These are phyloP conservation scores for Thuidium tamariscinum DNA, from an alignment of 225 moss, liverwort and hornwort species.

Conservation along the genomic window DNA sequence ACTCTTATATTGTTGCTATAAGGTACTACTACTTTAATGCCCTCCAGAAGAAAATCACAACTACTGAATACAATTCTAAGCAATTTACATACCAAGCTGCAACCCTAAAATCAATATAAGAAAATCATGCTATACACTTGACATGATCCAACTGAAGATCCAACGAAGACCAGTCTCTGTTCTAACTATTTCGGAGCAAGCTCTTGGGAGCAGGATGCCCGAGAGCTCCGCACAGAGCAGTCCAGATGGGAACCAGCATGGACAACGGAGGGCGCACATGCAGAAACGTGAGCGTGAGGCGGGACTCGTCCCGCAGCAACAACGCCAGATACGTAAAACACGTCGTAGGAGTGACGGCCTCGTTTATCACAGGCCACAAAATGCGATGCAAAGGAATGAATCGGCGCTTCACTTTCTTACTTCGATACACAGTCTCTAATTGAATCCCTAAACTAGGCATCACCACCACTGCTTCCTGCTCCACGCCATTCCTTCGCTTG, in stretches of 20 bases:
- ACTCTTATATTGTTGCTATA: neutral
- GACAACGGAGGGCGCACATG: conserved; percentile 62
- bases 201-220: conserved; percentile 18
- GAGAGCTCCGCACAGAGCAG: conserved; percentile 48
- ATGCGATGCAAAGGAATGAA: conserved; percentile 72
- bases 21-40: neutral
- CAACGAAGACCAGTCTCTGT: neutral
- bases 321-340: conserved; percentile 81
- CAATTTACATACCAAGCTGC: neutral
- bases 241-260: conserved; percentile 75
- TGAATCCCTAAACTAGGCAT: conserved; percentile 85
- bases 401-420: conserved; percentile 50
- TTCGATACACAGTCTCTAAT: conserved; percentile 67
- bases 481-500: conserved; percentile 33
- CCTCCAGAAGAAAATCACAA: neutral
- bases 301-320: conserved; percentile 57
- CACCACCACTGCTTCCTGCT: conserved; percentile 74
- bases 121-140: neutral
- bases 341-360: conserved; percentile 70
- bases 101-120: neutral
- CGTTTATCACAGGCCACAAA: conserved; percentile 75
- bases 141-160: neutral
- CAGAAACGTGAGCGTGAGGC: conserved; percentile 54
- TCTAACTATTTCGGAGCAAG: conserved; percentile 4
- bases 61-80: neutral